Percentiles rank a stretch among this genome's conserved stretches.
Conservation (phyloP, 148 eudicot genomes). For the Chenopodium album region DNA sequence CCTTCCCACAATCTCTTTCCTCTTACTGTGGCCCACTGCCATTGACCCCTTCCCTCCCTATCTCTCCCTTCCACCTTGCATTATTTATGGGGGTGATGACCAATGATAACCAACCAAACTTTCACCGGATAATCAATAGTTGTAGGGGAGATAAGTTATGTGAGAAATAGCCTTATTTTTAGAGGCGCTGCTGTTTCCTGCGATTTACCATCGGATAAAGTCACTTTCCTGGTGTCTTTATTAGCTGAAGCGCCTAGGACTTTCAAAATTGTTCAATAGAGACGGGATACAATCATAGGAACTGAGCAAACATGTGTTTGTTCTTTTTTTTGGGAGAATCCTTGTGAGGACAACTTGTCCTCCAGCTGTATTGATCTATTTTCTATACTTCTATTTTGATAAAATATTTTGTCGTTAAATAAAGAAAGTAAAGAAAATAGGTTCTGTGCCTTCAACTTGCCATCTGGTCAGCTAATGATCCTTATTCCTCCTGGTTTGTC, state of each 20-base stretch:
- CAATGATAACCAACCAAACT: background rate
- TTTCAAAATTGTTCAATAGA: background rate
- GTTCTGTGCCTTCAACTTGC: no score
- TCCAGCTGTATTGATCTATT: background rate
- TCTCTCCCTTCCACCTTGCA: background rate
- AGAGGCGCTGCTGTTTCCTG: background rate
- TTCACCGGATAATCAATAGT: background rate
- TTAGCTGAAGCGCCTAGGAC: background rate
- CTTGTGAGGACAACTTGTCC: background rate
- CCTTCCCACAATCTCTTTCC: background rate
- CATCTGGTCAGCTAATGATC: no score
- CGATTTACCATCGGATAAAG: background rate
- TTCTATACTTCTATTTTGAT: no score
- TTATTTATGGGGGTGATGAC: background rate
- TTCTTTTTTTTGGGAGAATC: background rate
- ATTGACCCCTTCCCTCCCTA: background rate
- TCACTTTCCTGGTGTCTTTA: background rate
- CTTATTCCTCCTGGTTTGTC: background rate
- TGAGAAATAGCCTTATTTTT: background rate
- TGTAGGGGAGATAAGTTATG: background rate
- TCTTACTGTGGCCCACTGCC: background rate
- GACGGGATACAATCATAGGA: background rate
- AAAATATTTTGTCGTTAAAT: no score
- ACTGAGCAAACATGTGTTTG: background rate
- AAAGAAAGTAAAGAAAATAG: no score